These are phyloP conservation scores for Acacia pycnantha DNA, from an alignment of 331 rosid species.

Conservation along the genomic window DNA sequence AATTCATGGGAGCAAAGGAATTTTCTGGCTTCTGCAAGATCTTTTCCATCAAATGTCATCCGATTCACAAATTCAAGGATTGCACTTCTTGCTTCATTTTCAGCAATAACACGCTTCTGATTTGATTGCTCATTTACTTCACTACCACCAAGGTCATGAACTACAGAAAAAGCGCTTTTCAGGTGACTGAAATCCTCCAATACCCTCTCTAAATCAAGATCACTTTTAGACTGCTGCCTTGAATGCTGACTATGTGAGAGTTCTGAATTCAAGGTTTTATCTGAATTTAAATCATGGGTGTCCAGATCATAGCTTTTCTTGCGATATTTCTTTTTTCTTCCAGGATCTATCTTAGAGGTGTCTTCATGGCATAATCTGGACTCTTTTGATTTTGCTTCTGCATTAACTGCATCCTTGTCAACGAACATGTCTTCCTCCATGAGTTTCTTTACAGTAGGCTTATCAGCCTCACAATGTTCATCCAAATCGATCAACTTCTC, in stretches of 20 bases:
- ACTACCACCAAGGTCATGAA: constrained; percentile 47
- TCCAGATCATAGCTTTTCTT: constrained; percentile 77
- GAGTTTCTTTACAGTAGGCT: constrained; percentile 91
- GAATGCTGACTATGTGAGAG: constrained; percentile 42
- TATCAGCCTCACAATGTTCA: constrained; percentile 51
- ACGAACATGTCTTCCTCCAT: constrained; percentile 85
- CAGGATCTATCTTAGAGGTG: constrained; percentile 37
- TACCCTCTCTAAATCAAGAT: constrained; percentile 61
- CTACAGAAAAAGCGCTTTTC: constrained; percentile 40
- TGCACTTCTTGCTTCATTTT: constrained; percentile 57
- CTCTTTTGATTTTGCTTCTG: constrained; percentile 39
- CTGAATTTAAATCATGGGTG: constrained; percentile 34
- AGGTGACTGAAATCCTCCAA: constrained; percentile 69
- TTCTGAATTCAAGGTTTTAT: constrained; percentile 44
- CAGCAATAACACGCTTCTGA: constrained; percentile 51
- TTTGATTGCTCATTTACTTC: constrained; percentile 41
- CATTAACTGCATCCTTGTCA: constrained; percentile 44
- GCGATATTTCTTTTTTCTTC: constrained; percentile 50
- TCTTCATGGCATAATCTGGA: constrained; percentile 38
- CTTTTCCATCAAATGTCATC: constrained; percentile 56
- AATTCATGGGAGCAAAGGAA: constrained; percentile 56
- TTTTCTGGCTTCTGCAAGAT: constrained; percentile 55
- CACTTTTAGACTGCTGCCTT: constrained; percentile 43
- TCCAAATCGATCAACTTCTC: constrained; percentile 60
- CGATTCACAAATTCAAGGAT: constrained; percentile 60